Evolutionary conservation across 2,329 filamentous ascomycete species (phyloP).

Genomic region (Ceratocystiopsis minuta): DNA sequence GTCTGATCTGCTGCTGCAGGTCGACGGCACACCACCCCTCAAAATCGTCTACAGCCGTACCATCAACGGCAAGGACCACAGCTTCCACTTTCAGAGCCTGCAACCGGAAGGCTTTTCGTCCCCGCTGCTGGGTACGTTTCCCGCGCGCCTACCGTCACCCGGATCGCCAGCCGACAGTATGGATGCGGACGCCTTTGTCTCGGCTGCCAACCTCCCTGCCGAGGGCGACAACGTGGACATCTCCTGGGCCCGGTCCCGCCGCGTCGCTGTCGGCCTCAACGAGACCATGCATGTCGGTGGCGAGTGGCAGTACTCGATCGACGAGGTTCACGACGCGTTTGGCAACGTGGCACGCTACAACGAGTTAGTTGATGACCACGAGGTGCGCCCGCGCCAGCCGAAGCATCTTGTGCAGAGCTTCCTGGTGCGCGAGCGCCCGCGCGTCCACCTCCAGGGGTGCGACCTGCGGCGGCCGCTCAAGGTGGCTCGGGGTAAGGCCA

Average conservation of each 20-base stretch:
- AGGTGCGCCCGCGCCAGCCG: slow-evolving; percentile 38
- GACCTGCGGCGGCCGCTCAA: slow-evolving; percentile 66
- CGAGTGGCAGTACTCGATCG: slow-evolving; percentile 75
- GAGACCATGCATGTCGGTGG: slow-evolving; percentile 70
- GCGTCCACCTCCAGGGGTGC: slow-evolving; percentile 52
- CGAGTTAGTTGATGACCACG: slow-evolving; percentile 46
- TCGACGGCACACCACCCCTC: slow-evolving; percentile 75
- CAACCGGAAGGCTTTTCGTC: slow-evolving; percentile 76
- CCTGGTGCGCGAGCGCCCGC: slow-evolving; percentile 71
- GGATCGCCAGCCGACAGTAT: background rate
- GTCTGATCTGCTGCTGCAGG: slow-evolving; percentile 67
- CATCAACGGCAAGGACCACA: slow-evolving; percentile 66
- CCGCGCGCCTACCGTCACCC: slow-evolving; percentile 19
- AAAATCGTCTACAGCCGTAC: slow-evolving; percentile 83
- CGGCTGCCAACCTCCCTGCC: slow-evolving; percentile 28
- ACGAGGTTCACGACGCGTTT: slow-evolving; percentile 80
- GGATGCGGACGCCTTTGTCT: background rate
- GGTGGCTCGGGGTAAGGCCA: slow-evolving; percentile 55
- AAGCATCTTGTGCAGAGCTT: slow-evolving; percentile 59
- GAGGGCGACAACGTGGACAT: slow-evolving; percentile 42
- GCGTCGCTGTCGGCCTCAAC: slow-evolving; percentile 66
- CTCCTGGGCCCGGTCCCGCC: slow-evolving; percentile 63
- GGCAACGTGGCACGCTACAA: slow-evolving; percentile 72
- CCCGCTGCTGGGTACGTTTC: slow-evolving; percentile 45
- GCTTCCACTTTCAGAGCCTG: slow-evolving; percentile 81